A percentile compares a stretch with the other conserved stretches of the same genome.
phyloP scores from a whole-genome alignment of 2,329 filamentous ascomycete species.

The Claviceps fusiformis region DNA sequence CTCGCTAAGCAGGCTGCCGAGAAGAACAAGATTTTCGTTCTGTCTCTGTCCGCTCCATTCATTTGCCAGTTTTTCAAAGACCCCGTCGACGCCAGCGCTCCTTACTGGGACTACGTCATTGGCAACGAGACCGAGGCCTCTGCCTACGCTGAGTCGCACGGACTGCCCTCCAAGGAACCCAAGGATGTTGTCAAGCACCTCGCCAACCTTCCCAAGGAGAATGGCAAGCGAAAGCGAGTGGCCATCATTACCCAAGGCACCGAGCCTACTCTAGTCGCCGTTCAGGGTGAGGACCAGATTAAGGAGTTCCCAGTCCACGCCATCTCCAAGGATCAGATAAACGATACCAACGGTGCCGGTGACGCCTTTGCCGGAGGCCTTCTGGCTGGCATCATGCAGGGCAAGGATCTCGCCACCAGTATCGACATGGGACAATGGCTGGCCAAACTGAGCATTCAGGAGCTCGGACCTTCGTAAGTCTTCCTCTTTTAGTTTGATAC shows the following conservation, averaged over 20 bases:
- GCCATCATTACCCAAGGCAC: conserved; percentile 95
- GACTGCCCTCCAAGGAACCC: conserved; percentile 61
- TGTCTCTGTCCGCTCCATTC: conserved; percentile 91
- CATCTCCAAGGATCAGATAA: conserved; percentile 66
- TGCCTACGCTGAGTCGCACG: conserved; percentile 73
- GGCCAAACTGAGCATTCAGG: conserved; percentile 83
- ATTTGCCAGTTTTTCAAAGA: conserved; percentile 98
- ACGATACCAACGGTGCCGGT: conserved; percentile 92
- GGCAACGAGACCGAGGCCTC: conserved; percentile 94
- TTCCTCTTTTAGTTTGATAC: not conserved
- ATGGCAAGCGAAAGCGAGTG: conserved; percentile 66
- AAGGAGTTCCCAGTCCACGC: conserved; percentile 70
- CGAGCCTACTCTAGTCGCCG: conserved; percentile 73
- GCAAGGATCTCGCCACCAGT: conserved; percentile 61
- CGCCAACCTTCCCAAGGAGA: conserved; percentile 84
- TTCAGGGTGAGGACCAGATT: conserved; percentile 55
- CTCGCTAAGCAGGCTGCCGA: conserved; percentile 79
- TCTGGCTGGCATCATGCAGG: conserved; percentile 75
- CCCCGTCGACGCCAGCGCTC: conserved; percentile 67
- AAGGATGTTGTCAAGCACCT: conserved; percentile 75
- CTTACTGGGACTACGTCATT: conserved; percentile 92
- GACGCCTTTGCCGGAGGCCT: conserved; percentile 96
- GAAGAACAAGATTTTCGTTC: conserved; percentile 81
- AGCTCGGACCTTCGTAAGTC: conserved; percentile 89
- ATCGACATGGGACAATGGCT: conserved; percentile 96